Evolutionary conservation across 2,329 filamentous ascomycete genomes (phyloP).

Genomic region (Colletotrichum scovillei): DNA sequence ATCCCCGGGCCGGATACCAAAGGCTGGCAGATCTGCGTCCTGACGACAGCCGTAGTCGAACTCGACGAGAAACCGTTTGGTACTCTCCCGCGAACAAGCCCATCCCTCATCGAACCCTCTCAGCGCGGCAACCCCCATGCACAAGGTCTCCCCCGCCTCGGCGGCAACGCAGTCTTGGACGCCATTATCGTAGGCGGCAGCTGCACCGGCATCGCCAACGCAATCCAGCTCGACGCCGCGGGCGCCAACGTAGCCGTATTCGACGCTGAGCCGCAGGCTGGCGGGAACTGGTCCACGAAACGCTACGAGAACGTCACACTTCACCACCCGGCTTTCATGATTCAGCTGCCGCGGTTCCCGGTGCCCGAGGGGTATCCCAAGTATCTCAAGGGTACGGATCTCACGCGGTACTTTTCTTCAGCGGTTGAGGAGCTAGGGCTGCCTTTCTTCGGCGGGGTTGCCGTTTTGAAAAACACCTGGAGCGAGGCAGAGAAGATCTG

Average conservation of each 20-base stretch:
- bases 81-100: not conserved
- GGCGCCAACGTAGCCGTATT: slow-evolving; percentile 11
- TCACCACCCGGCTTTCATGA: slow-evolving; percentile 20
- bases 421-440: slow-evolving; percentile 18
- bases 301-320: slow-evolving; percentile 18
- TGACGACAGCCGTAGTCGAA: slow-evolving; percentile 5
- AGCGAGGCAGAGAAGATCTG: not conserved
- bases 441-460: slow-evolving; percentile 22
- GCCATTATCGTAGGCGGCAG: slow-evolving; percentile 24
- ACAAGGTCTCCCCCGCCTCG: slow-evolving; percentile 17
- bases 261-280: slow-evolving; percentile 5
- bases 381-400: not conserved
- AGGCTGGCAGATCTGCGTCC: slow-evolving; percentile 6
- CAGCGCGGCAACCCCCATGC: slow-evolving; percentile 11
- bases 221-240: slow-evolving; percentile 13
- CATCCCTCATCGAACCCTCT: not conserved
- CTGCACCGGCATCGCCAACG: slow-evolving; percentile 28
- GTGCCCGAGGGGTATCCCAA: slow-evolving; percentile 13
- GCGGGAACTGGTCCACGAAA: slow-evolving; percentile 23
- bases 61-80: slow-evolving; percentile 2
- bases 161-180: slow-evolving; percentile 3
- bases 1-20: not conserved
- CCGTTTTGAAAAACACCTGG: slow-evolving; percentile 5
- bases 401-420: slow-evolving; percentile 4
- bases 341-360: slow-evolving; percentile 20